phyloP scores from a whole-genome alignment of 164 flowering plant species.

The Taxillus chinensis region DNA sequence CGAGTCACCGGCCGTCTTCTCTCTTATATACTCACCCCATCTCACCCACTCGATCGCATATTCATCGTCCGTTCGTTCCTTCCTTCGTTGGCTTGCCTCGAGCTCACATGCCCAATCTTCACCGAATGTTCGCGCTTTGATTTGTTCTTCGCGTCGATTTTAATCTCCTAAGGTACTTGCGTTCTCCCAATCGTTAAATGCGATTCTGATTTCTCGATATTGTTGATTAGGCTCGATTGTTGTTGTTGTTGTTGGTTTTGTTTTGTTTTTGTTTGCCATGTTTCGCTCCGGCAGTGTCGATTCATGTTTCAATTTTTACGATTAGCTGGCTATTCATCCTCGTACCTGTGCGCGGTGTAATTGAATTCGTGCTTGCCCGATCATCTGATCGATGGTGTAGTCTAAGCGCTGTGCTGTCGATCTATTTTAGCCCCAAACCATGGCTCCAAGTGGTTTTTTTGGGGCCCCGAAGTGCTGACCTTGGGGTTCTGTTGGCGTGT shows the following conservation, averaged over 20 bases:
- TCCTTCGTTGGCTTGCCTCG: background rate
- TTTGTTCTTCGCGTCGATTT: background rate
- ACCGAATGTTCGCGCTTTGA: background rate
- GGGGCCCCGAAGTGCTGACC: background rate
- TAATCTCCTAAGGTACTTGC: conserved; percentile 1
- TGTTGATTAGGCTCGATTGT: background rate
- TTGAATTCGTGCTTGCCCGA: background rate
- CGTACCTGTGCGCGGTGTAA: background rate
- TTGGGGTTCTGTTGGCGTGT: conserved; percentile 4
- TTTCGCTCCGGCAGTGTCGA: too few species aligned
- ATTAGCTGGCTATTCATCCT: too few species aligned
- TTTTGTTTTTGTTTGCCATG: too few species aligned
- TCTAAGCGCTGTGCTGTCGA: background rate
- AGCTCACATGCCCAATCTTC: conserved; percentile 1
- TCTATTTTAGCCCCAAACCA: background rate
- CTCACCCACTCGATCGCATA: background rate
- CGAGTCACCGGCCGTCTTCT: conserved; percentile 12
- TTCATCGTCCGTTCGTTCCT: background rate
- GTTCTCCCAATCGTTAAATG: background rate
- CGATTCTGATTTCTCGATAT: background rate
- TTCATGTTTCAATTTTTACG: too few species aligned
- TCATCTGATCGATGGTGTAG: conserved; percentile 2
- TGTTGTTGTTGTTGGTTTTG: too few species aligned
- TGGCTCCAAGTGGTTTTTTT: background rate
- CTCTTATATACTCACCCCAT: background rate